Base-by-base conservation (phyloP, 345 rosid genomes). In the Triadica sebifera region DNA sequence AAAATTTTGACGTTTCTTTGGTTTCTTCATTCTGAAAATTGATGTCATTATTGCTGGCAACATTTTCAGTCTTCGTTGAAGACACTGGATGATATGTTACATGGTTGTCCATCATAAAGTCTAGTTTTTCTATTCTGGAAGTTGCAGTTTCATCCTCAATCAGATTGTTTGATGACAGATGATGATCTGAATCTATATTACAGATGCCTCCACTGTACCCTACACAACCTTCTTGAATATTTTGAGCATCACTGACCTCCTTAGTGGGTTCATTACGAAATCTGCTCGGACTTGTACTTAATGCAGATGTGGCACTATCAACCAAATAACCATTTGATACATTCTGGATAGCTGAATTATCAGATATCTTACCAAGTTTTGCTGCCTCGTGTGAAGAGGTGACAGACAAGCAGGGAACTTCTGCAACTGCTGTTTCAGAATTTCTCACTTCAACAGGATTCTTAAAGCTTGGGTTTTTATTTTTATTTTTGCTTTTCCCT, bases 401-500 rank as follows among this genome's bases (percentile, higher is more conserved):
- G 71, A 57, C 29, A 71, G 83, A 50, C 22, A 65, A 17, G 56
- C 84, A 75, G 4, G 79, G 76, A 68, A 79, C 77, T 74, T 83
- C 82, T 38, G 71, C 47, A 69, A 80, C 82, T 16, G 84, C 39
- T 41, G 69, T 77, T 75, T 85, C 78, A n/a, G 75, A 70, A 68
- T 81, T 82, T 72, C 56, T 80, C 51, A 75, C 66, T 73, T 78
- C 88, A 70, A 60, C 70, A 13, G 86, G 63, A 77, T 53, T 65
- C 51, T 77, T 85, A 61, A 73, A 66, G 77, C 75, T 68, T 70
- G 87, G 66, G 67, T 58, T 82, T 81, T 80, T 86, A 49, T 79
- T 89, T 78, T 84, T 92, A 52, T 81, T 89, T 79, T 84, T 92
- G 69, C 66, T 86, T 84, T 84, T 93, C 72, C 80, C 89, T 80